Percentiles rank a stretch among this genome's conserved stretches.
These are phyloP conservation scores for Microdochium nivale DNA, from an alignment of 2,329 filamentous ascomycete species.

Conservation along the genomic window DNA sequence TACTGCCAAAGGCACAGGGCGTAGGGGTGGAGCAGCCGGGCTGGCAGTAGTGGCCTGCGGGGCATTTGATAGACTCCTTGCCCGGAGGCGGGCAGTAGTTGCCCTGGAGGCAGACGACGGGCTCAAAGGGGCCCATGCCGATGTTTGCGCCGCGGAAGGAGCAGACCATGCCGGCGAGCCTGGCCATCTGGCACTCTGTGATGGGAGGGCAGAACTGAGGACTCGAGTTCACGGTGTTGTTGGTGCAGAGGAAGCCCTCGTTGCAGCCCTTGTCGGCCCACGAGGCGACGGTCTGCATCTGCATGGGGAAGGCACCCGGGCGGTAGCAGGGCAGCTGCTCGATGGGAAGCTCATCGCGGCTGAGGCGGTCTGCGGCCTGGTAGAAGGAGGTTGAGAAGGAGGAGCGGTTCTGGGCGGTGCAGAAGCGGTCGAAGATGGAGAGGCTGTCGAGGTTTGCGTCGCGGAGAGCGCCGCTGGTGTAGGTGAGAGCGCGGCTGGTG, in stretches of 20 bases:
- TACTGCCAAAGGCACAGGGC: slow-evolving; percentile 34
- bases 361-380: slow-evolving; percentile 15
- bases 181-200: slow-evolving; percentile 24
- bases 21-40: slow-evolving; percentile 37
- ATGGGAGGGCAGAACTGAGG: slow-evolving; percentile 34
- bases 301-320: slow-evolving; percentile 27
- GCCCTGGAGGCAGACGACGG: slow-evolving; percentile 38
- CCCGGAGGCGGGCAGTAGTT: slow-evolving; percentile 38
- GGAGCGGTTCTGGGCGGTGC: slow-evolving; percentile 30
- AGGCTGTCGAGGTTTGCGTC: slow-evolving; percentile 17
- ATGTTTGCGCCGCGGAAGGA: slow-evolving; percentile 22
- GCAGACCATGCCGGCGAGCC: slow-evolving; percentile 25
- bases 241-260: slow-evolving; percentile 31
- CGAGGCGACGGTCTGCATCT: slow-evolving; percentile 25
- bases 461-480: slow-evolving; percentile 15
- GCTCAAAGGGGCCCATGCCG: slow-evolving; percentile 39
- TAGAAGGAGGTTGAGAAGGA: slow-evolving; percentile 33
- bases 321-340: slow-evolving; percentile 31
- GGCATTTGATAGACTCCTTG: slow-evolving; percentile 31
- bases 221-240: slow-evolving; percentile 36
- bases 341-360: slow-evolving; percentile 17
- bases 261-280: slow-evolving; percentile 29
- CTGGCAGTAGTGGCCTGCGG: slow-evolving; percentile 40
- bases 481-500: slow-evolving; percentile 16
- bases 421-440: slow-evolving; percentile 27